Evolutionary conservation across 2,329 filamentous ascomycete genomes (phyloP).

Genomic region (Shiraia bambusicola): DNA sequence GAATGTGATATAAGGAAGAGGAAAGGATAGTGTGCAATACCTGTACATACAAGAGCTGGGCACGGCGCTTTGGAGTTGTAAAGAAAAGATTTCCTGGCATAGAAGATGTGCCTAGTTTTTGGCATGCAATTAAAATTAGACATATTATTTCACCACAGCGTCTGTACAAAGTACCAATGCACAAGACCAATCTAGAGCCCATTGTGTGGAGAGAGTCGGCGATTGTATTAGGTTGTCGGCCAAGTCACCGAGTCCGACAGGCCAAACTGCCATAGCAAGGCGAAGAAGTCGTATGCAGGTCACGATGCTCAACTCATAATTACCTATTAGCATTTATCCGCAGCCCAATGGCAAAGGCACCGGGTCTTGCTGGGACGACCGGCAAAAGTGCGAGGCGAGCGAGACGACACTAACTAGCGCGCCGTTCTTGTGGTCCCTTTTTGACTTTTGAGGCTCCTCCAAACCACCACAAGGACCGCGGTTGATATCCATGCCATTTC

Average conservation of each 20-base stretch:
- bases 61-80: conserved; percentile 27
- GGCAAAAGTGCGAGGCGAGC: conserved; percentile 34
- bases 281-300: conserved; percentile 3
- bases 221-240: background rate
- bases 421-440: conserved; percentile 13
- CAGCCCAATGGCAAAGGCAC: conserved; percentile 17
- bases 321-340: conserved; percentile 32
- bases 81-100: conserved; percentile 19
- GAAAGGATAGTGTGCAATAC: conserved; percentile 24
- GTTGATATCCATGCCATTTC: conserved; percentile 15
- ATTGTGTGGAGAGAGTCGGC: no score
- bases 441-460: conserved; percentile 12
- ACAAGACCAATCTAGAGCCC: no score
- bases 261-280: background rate
- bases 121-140: background rate
- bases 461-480: conserved; percentile 17
- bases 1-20: conserved; percentile 23
- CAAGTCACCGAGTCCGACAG: conserved; percentile 1
- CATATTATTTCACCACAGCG: background rate
- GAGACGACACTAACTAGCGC: conserved; percentile 19
- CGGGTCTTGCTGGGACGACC: conserved; percentile 31
- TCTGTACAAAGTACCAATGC: background rate
- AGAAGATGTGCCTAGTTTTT: conserved; percentile 2
- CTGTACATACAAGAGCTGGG: conserved; percentile 19
- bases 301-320: conserved; percentile 4